These are phyloP conservation scores for Colletotrichum plurivorum DNA, from an alignment of 2,329 filamentous ascomycete genomes.

Conservation along the genomic window DNA sequence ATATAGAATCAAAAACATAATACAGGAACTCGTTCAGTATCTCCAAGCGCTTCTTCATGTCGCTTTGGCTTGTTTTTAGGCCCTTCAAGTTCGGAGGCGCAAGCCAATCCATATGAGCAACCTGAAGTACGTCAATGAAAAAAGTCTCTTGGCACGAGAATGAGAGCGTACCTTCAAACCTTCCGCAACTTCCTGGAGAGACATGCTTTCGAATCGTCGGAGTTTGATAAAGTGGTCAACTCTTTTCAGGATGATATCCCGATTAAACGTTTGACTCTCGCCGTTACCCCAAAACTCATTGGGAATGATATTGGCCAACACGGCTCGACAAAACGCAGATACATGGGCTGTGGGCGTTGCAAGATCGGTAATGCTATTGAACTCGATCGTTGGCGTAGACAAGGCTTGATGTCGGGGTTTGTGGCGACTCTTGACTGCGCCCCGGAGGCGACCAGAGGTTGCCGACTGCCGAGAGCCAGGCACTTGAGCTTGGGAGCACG, in stretches of 20 bases:
- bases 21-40: conserved; percentile 90
- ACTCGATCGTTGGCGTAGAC: conserved; percentile 54
- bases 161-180: conserved; percentile 75
- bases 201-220: conserved; percentile 85
- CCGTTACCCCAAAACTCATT: conserved; percentile 79
- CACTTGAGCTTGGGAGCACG: not conserved
- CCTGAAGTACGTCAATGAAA: conserved; percentile 58
- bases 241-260: conserved; percentile 71
- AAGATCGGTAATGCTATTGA: conserved; percentile 71
- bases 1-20: conserved; percentile 90
- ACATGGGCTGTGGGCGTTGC: conserved; percentile 79
- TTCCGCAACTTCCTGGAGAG: conserved; percentile 83
- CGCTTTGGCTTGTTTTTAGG: conserved; percentile 76
- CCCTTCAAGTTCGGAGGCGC: conserved; percentile 62
- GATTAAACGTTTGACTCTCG: conserved; percentile 70
- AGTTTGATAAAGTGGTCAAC: conserved; percentile 85
- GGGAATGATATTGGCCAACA: conserved; percentile 81
- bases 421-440: not conserved
- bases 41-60: conserved; percentile 82
- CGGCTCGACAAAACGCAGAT: conserved; percentile 88
- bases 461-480: not conserved
- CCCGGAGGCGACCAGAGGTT: not conserved
- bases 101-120: conserved; percentile 82
- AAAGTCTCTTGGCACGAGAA: not conserved
- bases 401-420: conserved; percentile 1